Conservation (phyloP, 164 flowering plant species). For the Vitis labrusca region DNA sequence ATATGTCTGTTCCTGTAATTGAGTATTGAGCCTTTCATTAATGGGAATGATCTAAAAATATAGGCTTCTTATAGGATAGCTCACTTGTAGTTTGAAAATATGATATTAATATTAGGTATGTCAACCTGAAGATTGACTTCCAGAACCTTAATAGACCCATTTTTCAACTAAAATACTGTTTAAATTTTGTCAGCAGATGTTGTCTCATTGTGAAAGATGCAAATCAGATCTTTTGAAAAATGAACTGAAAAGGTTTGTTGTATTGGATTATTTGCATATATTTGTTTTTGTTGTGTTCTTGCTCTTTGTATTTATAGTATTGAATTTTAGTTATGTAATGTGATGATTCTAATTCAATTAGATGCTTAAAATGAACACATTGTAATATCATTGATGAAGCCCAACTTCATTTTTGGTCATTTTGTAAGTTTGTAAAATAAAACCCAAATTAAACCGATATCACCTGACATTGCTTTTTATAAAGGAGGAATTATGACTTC, state of each 20-base stretch:
- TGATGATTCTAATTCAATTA: neutral
- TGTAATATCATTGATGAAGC: neutral
- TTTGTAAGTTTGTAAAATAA: neutral
- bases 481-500: neutral
- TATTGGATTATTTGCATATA: neutral
- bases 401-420: neutral
- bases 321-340: neutral
- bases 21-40: neutral
- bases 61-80: neutral
- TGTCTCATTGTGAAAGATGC: neutral
- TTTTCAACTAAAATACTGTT: neutral
- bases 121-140: neutral
- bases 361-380: neutral
- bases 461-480: neutral
- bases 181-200: neutral
- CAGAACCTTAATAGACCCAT: neutral
- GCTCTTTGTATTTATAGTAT: neutral
- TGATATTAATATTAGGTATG: neutral
- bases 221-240: too few relatives aligned
- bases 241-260: neutral
- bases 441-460: neutral
- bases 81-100: constrained; percentile 5
- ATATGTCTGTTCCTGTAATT: neutral
- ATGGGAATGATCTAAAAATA: neutral
- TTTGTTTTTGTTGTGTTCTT: neutral